Conservation (phyloP, 2,329 filamentous ascomycete genomes). For the Fusarium udum region DNA sequence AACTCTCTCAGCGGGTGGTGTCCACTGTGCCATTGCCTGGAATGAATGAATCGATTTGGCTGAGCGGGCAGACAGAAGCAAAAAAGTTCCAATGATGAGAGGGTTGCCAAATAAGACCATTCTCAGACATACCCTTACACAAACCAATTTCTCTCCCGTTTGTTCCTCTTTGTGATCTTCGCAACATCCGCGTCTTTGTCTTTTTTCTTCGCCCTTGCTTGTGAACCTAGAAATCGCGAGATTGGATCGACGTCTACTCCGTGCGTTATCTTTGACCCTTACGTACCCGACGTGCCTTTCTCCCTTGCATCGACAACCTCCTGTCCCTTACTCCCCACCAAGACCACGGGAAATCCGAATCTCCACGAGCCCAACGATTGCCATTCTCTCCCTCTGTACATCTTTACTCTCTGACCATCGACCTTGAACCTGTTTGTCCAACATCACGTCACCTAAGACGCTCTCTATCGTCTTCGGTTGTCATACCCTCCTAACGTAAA, state of each 20-base stretch:
- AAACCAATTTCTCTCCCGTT: neutral
- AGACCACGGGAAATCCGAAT: neutral
- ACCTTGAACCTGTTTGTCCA: neutral
- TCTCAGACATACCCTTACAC: constrained; percentile 11
- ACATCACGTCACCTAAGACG: neutral
- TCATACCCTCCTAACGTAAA: neutral
- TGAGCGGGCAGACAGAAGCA: constrained; percentile 7
- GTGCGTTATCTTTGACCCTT: neutral
- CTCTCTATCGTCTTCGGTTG: neutral
- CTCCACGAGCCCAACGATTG: neutral
- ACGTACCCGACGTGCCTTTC: neutral
- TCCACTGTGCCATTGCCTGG: constrained; percentile 22
- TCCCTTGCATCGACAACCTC: constrained; percentile 10
- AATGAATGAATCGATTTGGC: constrained; percentile 28
- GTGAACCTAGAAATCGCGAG: neutral
- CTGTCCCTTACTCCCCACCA: constrained; percentile 1
- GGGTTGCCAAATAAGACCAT: constrained; percentile 3
- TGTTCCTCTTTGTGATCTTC: neutral
- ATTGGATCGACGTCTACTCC: constrained; percentile 6
- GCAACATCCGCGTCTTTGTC: neutral
- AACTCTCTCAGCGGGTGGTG: neutral
- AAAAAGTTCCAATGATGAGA: neutral
- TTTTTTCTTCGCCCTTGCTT: neutral
- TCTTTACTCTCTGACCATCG: neutral
- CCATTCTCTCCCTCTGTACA: neutral